phyloP scores from a whole-genome alignment of 768 basidiomycete species.

The Tylopilus sp. region DNA sequence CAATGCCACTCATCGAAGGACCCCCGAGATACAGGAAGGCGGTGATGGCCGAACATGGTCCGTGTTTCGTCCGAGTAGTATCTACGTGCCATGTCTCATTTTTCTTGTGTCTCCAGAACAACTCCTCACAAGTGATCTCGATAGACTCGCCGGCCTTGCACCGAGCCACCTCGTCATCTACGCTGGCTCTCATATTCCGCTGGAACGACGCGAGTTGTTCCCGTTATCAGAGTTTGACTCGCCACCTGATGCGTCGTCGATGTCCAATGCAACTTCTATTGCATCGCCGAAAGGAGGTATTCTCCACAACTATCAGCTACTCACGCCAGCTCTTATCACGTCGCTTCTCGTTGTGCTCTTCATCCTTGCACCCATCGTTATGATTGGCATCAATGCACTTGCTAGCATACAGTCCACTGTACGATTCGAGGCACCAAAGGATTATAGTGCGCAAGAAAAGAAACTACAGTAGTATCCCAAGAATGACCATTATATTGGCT shows the following conservation, averaged over 20 bases:
- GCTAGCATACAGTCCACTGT: slow-evolving; percentile 73
- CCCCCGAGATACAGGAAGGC: slow-evolving; percentile 43
- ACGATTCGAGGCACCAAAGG: slow-evolving; percentile 59
- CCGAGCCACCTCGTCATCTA: slow-evolving; percentile 66
- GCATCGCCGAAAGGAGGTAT: slow-evolving; percentile 50
- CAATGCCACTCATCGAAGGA: slow-evolving; percentile 47
- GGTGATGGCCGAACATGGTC: slow-evolving; percentile 54
- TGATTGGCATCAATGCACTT: slow-evolving; percentile 62
- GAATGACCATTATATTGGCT: slow-evolving; percentile 15
- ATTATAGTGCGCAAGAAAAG: slow-evolving; percentile 65
- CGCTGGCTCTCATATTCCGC: slow-evolving; percentile 46
- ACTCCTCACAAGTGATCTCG: slow-evolving; percentile 47
- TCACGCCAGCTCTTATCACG: slow-evolving; percentile 72
- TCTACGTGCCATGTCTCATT: neutral
- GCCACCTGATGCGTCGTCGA: slow-evolving; percentile 17
- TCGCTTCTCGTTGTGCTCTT: slow-evolving; percentile 63
- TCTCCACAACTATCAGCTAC: slow-evolving; percentile 69
- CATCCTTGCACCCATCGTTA: slow-evolving; percentile 61
- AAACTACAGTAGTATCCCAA: slow-evolving; percentile 60
- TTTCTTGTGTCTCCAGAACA: slow-evolving; percentile 33
- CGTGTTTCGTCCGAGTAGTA: slow-evolving; percentile 17
- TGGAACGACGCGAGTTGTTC: slow-evolving; percentile 41
- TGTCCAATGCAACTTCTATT: slow-evolving; percentile 30
- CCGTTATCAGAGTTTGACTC: slow-evolving; percentile 29
- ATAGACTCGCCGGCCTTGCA: slow-evolving; percentile 44